Base-by-base conservation (phyloP, 1,284 basidiomycete genomes). In the Pyrrhoderma lamaoense region DNA sequence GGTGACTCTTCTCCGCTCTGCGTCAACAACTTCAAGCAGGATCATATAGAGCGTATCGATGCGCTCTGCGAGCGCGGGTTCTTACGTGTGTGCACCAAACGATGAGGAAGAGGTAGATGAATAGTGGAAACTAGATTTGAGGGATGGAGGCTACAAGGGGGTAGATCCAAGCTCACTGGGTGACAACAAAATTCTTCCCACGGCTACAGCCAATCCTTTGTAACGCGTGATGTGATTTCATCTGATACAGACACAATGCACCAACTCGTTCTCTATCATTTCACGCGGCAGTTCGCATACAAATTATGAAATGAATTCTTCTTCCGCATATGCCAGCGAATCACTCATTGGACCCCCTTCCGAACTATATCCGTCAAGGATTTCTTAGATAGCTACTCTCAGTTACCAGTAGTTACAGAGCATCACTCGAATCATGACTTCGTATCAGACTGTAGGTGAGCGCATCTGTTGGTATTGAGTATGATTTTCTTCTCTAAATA, bases 321-420 rank as follows among this genome's bases (percentile, higher is more conserved):
- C 53, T 14, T 42, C 45, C 16, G 40, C 49, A 11, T 56, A 57
- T 45, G 53, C 57, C 25, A 53, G 44, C 47, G 57, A 58, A 34
- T 50, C 57, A 11, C 47, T 52, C 18, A 40, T 58, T 36, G 57
- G 57, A 2, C 57, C 57, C 5, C 53, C 56, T 8, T 58, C 57
- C 16, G 45, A 55, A 9, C 57, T 43, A 53, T 58, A 8, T 18
- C 40, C 38, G 19, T 55, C 1, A 19, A 19, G 4, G 51, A 48
- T 8, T 57, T 57, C 39, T 43, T 56, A 19, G 19, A 51, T 16
- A 36, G 18, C 7, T 49, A 25, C 19, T 49, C 42, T 8, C 27
- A 31, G 14, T 40, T n/a, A 14, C 25, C 39, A 23, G 39, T 4
- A 14, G 23, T 18, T 31, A 37, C 39, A 42, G 44, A 18, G 21